Conservation (phyloP, 2,329 filamentous ascomycete species). For the Xylariaceae sp. region DNA sequence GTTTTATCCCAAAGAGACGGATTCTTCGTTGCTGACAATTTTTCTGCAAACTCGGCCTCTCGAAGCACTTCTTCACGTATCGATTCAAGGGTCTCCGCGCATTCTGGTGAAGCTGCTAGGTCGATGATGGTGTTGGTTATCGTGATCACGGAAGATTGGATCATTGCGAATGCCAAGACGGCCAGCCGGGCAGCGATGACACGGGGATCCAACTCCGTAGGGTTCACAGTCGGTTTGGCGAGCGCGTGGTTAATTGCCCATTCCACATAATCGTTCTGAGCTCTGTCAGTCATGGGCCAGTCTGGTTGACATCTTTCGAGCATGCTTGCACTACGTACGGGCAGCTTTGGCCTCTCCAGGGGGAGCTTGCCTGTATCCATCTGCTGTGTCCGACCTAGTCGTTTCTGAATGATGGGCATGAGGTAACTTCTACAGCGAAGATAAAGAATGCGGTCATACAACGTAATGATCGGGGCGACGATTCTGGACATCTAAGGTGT, state of each 20-base stretch:
- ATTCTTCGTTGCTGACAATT: not conserved
- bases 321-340: constrained; percentile 18
- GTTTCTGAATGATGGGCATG: constrained; percentile 32
- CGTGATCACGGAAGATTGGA: constrained; percentile 37
- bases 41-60: constrained; percentile 18
- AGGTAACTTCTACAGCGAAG: constrained; percentile 30
- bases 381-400: constrained; percentile 22
- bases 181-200: constrained; percentile 33
- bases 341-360: constrained; percentile 10
- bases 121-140: constrained; percentile 37
- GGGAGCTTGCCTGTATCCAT: constrained; percentile 20
- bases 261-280: constrained; percentile 36
- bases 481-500: constrained; percentile 20
- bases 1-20: constrained; percentile 31
- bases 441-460: constrained; percentile 32
- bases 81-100: constrained; percentile 22
- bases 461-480: constrained; percentile 29
- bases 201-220: constrained; percentile 27
- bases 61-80: constrained; percentile 35
- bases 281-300: not conserved
- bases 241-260: constrained; percentile 37
- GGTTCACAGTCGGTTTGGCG: constrained; percentile 25
- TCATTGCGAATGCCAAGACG: constrained; percentile 35
- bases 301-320: not conserved
- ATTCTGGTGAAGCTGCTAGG: constrained; percentile 30